Evolutionary conservation across 345 rosid genomes (phyloP), one percentile per base, ranked within the genome.

Genomic region (Moricandia arvensis): DNA sequence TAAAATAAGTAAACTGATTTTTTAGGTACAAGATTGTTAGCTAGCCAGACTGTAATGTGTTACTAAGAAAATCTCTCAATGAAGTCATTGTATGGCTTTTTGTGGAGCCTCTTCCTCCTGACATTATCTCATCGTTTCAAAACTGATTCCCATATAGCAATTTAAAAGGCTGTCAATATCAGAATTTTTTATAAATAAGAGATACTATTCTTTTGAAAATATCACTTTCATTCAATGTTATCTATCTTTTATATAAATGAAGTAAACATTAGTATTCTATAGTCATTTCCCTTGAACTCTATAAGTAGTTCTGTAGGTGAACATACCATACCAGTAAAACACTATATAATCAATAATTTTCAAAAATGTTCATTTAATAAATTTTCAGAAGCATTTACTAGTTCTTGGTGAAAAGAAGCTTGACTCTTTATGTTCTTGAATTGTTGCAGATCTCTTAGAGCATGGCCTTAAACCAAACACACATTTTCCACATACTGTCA

Each of bases 71-170:
- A 45, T 71, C 29, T 73, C 24, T 12, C 21, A 51, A 78, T 72
- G 69, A 78, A 66, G 73, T 71, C 76, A 70, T 71, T 62, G 49
- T 61, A 41, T 72, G 81, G 73, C 59, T 51, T 72, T 72, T 71
- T 29, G 73, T 72, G 78, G 73, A 78, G 74, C 74, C 77, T 71
- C 62, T 43, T 5, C 51, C 63, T 66, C 49, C 74, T 78, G 77
- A 78, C 81, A 78, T 72, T 59, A 72, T 60, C 73, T 67, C 37
- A 59, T 72, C 68, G 64, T 71, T 71, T 72, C 77, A 78, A 72
- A 78, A 71, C 63, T 72, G 66, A 63, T 77, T 77, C 51, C 58
- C 66, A 29, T 29, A 38, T 38, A 11, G 18, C 33, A 61, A 53
- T 69, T 69, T 26, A 2, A 51, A 75, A 60, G 69, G 58, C 79